Evolutionary conservation across 106 monocot genomes (phyloP).

Genomic region (Phalaenopsis aphrodite): DNA sequence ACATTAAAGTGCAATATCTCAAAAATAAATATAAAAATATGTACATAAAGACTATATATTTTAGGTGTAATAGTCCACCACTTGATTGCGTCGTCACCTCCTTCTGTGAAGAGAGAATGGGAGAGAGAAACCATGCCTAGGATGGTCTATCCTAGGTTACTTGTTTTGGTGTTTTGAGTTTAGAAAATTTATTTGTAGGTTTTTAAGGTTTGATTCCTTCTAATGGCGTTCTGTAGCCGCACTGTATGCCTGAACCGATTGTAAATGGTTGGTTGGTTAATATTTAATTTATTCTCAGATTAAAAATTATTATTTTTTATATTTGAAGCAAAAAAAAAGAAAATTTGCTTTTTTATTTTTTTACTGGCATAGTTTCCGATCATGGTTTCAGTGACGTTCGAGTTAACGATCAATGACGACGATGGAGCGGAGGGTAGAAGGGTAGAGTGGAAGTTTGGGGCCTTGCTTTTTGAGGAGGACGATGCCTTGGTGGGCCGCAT

Average conservation of each 20-base stretch:
- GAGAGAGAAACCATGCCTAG: no score
- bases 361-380: slow-evolving; percentile 77
- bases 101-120: no score
- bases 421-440: slow-evolving; percentile 13
- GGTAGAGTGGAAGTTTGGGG: slow-evolving; percentile 30
- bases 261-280: background rate
- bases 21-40: no score
- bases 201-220: slow-evolving; percentile 23
- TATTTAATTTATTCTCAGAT: background rate
- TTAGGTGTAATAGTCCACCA: no score
- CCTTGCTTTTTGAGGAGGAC: slow-evolving; percentile 50
- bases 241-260: slow-evolving; percentile 30
- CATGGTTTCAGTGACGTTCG: slow-evolving; percentile 58
- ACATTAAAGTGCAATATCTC: no score
- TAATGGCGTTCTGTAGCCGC: slow-evolving; percentile 46
- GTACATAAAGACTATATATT: no score
- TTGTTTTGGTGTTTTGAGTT: no score
- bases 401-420: slow-evolving; percentile 72
- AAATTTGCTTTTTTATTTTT: background rate
- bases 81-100: no score
- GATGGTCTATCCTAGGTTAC: no score
- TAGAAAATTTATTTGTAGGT: no score
- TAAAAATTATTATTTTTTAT: background rate
- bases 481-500: slow-evolving; percentile 60
- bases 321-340: background rate